Evolutionary conservation across 495 filamentous ascomycete species (phyloP).

Genomic region (Ramalina peruviana): DNA sequence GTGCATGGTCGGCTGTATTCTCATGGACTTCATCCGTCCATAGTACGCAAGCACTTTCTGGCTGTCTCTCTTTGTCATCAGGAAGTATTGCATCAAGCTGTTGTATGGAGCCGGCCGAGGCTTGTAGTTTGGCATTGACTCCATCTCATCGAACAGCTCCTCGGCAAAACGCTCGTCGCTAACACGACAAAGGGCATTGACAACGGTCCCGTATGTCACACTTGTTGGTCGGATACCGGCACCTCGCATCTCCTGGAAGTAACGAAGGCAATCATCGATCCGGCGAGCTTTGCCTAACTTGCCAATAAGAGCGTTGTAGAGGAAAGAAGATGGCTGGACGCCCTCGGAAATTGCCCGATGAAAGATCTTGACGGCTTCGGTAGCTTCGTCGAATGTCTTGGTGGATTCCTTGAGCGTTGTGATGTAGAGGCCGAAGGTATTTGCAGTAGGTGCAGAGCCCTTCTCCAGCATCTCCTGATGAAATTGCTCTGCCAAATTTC

Average conservation of each 20-base stretch:
- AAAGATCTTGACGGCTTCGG: constrained; percentile 94
- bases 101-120: constrained; percentile 94
- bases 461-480: constrained; percentile 82
- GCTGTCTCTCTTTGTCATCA: constrained; percentile 91
- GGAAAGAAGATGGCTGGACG: constrained; percentile 87
- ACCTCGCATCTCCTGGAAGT: constrained; percentile 93
- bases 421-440: constrained; percentile 96
- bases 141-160: constrained; percentile 98
- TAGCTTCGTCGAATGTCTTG: constrained; percentile 94
- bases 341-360: constrained; percentile 84
- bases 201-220: constrained; percentile 94
- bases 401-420: constrained; percentile 92
- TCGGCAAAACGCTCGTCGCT: constrained; percentile 96
- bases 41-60: constrained; percentile 91
- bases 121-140: constrained; percentile 97
- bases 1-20: constrained; percentile 83
- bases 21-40: constrained; percentile 76
- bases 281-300: constrained; percentile 95
- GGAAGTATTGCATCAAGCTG: constrained; percentile 98
- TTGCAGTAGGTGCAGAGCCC: constrained; percentile 81
- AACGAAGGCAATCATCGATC: constrained; percentile 94
- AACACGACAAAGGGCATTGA: constrained; percentile 93
- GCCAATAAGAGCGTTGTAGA: constrained; percentile 96
- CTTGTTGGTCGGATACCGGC: constrained; percentile 89
- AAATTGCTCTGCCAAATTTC: constrained; percentile 63